Evolutionary conservation across 164 flowering plant species (phyloP).

Genomic region (Macadamia tetraphylla): DNA sequence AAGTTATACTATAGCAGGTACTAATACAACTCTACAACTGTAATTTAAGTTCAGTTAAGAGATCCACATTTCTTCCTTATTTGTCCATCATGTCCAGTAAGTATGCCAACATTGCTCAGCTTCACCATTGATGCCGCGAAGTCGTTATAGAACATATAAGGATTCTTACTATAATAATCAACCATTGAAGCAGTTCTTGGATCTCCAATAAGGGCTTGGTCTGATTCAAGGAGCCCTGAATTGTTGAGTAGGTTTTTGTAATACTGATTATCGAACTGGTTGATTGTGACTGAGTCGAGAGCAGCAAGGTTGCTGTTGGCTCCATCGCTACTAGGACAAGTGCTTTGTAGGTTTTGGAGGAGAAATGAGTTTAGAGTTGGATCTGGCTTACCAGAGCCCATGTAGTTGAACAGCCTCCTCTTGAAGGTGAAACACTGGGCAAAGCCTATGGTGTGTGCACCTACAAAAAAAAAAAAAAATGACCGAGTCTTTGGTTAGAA

Average conservation of each 20-base stretch:
- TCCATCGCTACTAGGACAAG: slow-evolving; percentile 38
- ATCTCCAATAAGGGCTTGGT: slow-evolving; percentile 50
- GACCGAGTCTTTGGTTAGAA: too few relatives aligned
- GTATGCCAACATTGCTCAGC: slow-evolving; percentile 39
- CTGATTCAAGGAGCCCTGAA: slow-evolving; percentile 53
- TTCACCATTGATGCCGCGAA: slow-evolving; percentile 57
- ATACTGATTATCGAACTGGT: slow-evolving; percentile 46
- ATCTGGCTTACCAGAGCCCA: slow-evolving; percentile 47
- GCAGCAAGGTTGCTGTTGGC: slow-evolving; percentile 43
- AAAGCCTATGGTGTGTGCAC: slow-evolving; percentile 62
- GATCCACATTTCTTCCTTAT: slow-evolving; percentile 47
- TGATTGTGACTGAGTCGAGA: slow-evolving; percentile 28
- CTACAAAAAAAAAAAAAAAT: slow-evolving; percentile 17
- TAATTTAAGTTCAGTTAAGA: background rate
- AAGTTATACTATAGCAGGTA: too few relatives aligned
- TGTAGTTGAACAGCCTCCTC: slow-evolving; percentile 48
- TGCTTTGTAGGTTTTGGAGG: slow-evolving; percentile 22
- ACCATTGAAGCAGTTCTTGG: slow-evolving; percentile 43
- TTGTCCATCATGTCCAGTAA: slow-evolving; percentile 47
- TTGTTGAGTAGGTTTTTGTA: slow-evolving; percentile 40
- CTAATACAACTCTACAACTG: too few relatives aligned
- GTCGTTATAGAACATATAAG: slow-evolving; percentile 31
- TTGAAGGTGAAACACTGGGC: slow-evolving; percentile 61
- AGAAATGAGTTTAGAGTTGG: slow-evolving; percentile 38
- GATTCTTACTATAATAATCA: slow-evolving; percentile 31